Evolutionary conservation across 1,139 yeast species (phyloP), one percentile per base, ranked within the genome.

Genomic region (Yamadazyma conglobata): DNA sequence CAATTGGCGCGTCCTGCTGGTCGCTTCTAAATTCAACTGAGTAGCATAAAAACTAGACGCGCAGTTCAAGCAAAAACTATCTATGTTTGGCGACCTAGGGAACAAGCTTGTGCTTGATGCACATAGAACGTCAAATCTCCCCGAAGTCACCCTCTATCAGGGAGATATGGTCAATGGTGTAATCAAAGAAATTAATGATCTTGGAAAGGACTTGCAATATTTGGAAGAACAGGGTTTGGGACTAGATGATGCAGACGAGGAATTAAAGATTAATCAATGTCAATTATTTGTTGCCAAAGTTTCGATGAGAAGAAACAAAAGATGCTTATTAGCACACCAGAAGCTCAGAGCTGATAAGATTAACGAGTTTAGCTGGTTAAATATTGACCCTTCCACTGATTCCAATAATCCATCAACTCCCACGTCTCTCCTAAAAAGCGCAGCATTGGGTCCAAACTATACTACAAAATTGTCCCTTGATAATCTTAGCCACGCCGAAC

Each of bases 1-100:
- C n/a, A n/a, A n/a, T n/a, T n/a, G n/a, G n/a, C n/a, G n/a, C n/a
- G n/a, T n/a, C n/a, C n/a, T n/a, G n/a, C n/a, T n/a, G n/a, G n/a
- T n/a, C n/a, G n/a, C n/a, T n/a, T n/a, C n/a, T n/a, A n/a, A n/a
- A n/a, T n/a, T n/a, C n/a, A n/a, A n/a, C n/a, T n/a, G n/a, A n/a
- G n/a, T n/a, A n/a, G n/a, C n/a, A n/a, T n/a, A n/a, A n/a, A n/a
- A n/a, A n/a, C n/a, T n/a, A n/a, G n/a, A n/a, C n/a, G n/a, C n/a
- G n/a, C n/a, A n/a, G n/a, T n/a, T n/a, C n/a, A n/a, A n/a, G n/a
- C n/a, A n/a, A n/a, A 15, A 4, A 15, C 20, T 10, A 26, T 4
- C 11, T 16, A 91, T 91, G 98, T 85, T 86, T 49, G 97, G 97
- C 19, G 97, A 89, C 46, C 51, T 74, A 3, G 96, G 93, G 2